phyloP scores from a whole-genome alignment of 768 basidiomycete species.

The Lactarius sp. region DNA sequence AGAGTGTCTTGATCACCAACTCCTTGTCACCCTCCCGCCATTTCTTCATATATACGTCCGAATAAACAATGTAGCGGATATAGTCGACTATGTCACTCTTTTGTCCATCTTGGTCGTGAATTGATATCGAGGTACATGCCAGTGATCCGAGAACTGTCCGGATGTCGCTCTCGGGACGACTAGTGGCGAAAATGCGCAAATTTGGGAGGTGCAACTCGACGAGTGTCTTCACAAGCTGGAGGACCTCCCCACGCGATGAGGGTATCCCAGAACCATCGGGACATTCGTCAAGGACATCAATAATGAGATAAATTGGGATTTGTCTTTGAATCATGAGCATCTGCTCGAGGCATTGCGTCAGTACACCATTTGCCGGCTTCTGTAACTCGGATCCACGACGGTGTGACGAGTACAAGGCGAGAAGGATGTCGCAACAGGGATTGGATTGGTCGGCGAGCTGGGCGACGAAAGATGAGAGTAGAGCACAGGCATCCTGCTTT shows the following conservation, averaged over 20 bases:
- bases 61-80: not conserved
- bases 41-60: not conserved
- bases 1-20: not conserved
- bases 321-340: not conserved
- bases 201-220: not conserved
- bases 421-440: not conserved
- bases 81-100: not conserved
- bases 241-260: not conserved
- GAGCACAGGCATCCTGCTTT: not conserved
- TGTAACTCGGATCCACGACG: not conserved
- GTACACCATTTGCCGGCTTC: not conserved
- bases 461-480: not conserved
- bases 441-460: conserved; percentile 4
- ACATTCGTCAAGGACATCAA: conserved; percentile 3
- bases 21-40: not conserved
- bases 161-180: not conserved
- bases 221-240: not conserved
- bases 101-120: conserved; percentile 1
- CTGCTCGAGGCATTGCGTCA: not conserved
- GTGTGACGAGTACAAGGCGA: not conserved
- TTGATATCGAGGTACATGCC: not conserved
- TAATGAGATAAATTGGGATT: not conserved
- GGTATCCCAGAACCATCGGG: not conserved
- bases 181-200: not conserved
- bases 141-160: not conserved